Percentiles rank a stretch among this genome's conserved stretches.
phyloP scores from a whole-genome alignment of 768 basidiomycete genomes.

The Trametes coccinea region DNA sequence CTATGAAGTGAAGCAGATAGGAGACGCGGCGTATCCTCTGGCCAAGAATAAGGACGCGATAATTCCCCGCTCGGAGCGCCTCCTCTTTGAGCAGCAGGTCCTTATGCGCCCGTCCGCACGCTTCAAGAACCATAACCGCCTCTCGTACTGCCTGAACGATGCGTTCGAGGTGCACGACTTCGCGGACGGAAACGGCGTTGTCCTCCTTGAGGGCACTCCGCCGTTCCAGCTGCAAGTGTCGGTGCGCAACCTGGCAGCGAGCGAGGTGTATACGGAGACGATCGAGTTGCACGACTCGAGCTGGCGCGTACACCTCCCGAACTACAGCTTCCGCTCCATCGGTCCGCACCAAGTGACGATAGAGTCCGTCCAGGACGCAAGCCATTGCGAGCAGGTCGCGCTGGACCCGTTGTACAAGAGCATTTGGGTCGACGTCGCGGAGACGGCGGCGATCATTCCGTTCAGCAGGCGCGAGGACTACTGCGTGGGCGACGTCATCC shows the following conservation, averaged over 20 bases:
- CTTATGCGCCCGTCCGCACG: slow-evolving; percentile 76
- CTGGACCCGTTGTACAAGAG: slow-evolving; percentile 60
- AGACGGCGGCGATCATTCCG: slow-evolving; percentile 90
- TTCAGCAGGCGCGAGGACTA: slow-evolving; percentile 76
- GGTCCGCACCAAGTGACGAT: slow-evolving; percentile 82
- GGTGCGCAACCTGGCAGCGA: slow-evolving; percentile 73
- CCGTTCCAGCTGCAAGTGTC: slow-evolving; percentile 82
- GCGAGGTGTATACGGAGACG: slow-evolving; percentile 57
- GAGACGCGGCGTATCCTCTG: slow-evolving; percentile 82
- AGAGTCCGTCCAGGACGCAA: slow-evolving; percentile 76
- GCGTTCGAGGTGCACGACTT: slow-evolving; percentile 55
- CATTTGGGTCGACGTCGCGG: slow-evolving; percentile 91
- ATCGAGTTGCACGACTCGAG: slow-evolving; percentile 47
- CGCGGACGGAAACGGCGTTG: slow-evolving; percentile 53
- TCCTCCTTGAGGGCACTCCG: slow-evolving; percentile 79
- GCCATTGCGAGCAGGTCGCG: slow-evolving; percentile 74
- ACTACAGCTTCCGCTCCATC: slow-evolving; percentile 73
- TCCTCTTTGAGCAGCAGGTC: slow-evolving; percentile 86
- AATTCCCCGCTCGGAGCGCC: slow-evolving; percentile 67
- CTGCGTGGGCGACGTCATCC: slow-evolving; percentile 87
- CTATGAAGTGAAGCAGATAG: slow-evolving; percentile 89
- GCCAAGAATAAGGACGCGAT: slow-evolving; percentile 60
- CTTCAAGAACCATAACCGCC: slow-evolving; percentile 66
- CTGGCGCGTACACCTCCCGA: slow-evolving; percentile 76
- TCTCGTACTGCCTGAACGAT: slow-evolving; percentile 78